phyloP scores from a whole-genome alignment of 805 yeast species.

The Suhomyces prunicola region DNA sequence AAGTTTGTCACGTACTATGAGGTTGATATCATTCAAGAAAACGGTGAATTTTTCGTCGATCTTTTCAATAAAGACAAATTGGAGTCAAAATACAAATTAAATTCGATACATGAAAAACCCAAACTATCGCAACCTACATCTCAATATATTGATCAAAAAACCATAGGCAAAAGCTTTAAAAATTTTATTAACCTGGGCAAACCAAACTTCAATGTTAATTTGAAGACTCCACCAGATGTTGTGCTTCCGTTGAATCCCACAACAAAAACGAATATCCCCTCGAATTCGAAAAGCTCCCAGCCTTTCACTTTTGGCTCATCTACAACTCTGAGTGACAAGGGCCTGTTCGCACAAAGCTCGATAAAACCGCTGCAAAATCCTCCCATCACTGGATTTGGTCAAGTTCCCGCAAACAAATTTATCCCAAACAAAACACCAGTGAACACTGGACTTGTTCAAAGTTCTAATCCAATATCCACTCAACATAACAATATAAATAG shows the following conservation, averaged over 20 bases:
- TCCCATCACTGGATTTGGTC: neutral
- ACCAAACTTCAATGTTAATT: neutral
- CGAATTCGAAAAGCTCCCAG: neutral
- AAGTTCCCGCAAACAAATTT: neutral
- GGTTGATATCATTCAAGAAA: constrained; percentile 39
- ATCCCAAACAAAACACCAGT: neutral
- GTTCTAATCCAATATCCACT: neutral
- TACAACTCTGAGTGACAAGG: neutral
- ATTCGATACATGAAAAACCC: constrained; percentile 37
- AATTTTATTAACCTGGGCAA: constrained; percentile 34
- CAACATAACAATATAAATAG: neutral
- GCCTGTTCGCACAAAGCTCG: neutral
- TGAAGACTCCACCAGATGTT: neutral
- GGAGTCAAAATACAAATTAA: constrained; percentile 36
- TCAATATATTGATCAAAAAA: constrained; percentile 25
- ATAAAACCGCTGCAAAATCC: neutral
- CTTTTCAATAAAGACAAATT: constrained; percentile 42
- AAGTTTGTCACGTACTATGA: constrained; percentile 65
- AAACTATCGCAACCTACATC: constrained; percentile 36
- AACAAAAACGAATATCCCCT: neutral
- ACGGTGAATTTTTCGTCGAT: constrained; percentile 32
- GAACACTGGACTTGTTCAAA: neutral
- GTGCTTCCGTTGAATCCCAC: neutral
- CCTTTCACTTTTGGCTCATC: neutral
- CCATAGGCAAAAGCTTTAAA: constrained; percentile 19